These are phyloP conservation scores for Russula earlei DNA, from an alignment of 768 basidiomycete species.

Conservation along the genomic window DNA sequence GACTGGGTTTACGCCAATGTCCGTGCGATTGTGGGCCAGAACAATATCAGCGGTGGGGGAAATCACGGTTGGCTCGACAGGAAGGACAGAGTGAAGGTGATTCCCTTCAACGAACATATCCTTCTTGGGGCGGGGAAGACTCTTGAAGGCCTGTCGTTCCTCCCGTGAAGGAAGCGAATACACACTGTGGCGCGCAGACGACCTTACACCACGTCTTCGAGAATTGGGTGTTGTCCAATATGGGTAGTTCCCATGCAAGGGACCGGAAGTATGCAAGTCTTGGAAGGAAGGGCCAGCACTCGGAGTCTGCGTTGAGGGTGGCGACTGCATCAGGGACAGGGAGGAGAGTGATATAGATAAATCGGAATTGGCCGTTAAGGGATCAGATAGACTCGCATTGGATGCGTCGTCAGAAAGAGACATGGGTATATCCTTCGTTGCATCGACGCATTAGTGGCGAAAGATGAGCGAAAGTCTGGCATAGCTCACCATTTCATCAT, in stretches of 20 bases:
- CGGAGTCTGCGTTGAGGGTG: too few relatives aligned
- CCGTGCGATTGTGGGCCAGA: too few relatives aligned
- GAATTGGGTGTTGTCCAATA: not conserved
- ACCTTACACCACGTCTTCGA: not conserved
- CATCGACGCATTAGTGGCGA: not conserved
- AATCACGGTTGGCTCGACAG: not conserved
- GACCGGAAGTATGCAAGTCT: not conserved
- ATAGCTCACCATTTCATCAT: slow-evolving; percentile 4
- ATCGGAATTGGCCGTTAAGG: not conserved
- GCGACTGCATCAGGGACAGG: not conserved
- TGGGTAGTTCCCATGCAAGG: not conserved
- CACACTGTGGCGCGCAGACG: not conserved
- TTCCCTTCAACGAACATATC: not conserved
- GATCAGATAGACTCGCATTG: not conserved
- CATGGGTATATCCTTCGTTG: not conserved
- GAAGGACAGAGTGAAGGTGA: not conserved
- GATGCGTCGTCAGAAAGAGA: not conserved
- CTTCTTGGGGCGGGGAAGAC: not conserved
- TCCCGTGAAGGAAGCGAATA: slow-evolving; percentile 3
- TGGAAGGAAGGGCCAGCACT: not conserved
- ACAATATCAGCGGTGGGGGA: not conserved
- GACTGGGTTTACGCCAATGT: too few relatives aligned
- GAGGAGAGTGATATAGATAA: not conserved
- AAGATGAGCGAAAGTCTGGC: not conserved
- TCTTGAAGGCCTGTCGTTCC: slow-evolving; percentile 2